Evolutionary conservation across 2,329 filamentous ascomycete genomes (phyloP), one percentile per base, ranked within the genome.

Genomic region (Xylariaceae sp.): DNA sequence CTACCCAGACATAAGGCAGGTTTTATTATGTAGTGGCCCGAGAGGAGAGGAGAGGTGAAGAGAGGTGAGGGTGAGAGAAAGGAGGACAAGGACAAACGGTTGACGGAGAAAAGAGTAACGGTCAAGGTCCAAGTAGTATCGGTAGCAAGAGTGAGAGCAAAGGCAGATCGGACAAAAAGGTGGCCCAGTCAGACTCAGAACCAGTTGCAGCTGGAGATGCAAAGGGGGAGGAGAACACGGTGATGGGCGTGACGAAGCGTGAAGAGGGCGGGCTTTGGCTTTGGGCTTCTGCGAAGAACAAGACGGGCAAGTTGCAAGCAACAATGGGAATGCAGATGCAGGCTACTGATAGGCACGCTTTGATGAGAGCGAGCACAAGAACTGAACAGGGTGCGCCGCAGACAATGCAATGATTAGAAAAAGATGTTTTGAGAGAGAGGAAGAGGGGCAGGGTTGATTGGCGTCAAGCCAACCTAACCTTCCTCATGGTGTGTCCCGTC

Each of bases 391-490:
- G 54, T 52, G 49, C 39, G 39, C 15, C 39, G 39, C 15, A 44
- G 52, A 35, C 47, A 57, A 53, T 39, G 56, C 42, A 45, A 37
- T 42, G 17, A 56, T 54, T 55, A 56, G 54, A 53, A 47, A 56
- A 56, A 60, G 57, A 53, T 52, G 62, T 64, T 63, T 64, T 58
- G 62, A 61, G 62, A 64, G 60, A 64, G 60, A 49, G 57, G 61
- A 52, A 51, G 62, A 63, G 58, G 62, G 62, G 61, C 62, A 63
- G 58, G 61, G 58, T 63, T 63, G 61, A 61, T 63, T 63, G 60
- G 60, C 51, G 56, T 55, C 49, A 54, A 57, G 53, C 35, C 48
- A 51, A 57, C 62, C 60, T 30, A 30, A 30, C 23, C 23, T 30
- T 30, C 23, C 23, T 60, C 57, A 60, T 59, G 54, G 49, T 45